phyloP scores from a whole-genome alignment of 2,329 filamentous ascomycete genomes.

The Didymella arachidicola region DNA sequence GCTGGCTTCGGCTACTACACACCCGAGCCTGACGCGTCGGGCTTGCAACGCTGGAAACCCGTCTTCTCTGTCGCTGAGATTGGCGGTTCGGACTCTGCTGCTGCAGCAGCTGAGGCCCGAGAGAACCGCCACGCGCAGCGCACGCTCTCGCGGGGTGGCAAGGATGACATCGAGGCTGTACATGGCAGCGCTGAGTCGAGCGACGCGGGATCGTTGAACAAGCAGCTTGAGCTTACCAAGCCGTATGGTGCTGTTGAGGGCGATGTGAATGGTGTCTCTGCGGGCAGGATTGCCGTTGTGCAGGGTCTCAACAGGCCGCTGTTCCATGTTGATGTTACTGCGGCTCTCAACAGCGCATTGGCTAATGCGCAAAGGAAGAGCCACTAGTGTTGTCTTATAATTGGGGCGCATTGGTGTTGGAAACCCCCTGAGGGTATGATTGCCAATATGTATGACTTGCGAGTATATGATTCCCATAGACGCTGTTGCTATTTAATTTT shows the following conservation, averaged over 20 bases:
- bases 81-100: slow-evolving; percentile 75
- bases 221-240: slow-evolving; percentile 42
- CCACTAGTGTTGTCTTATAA: slow-evolving; percentile 29
- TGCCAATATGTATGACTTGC: slow-evolving; percentile 13
- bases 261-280: slow-evolving; percentile 35
- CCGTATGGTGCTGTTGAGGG: slow-evolving; percentile 39
- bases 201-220: slow-evolving; percentile 43
- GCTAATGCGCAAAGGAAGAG: slow-evolving; percentile 68
- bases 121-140: slow-evolving; percentile 60
- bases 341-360: slow-evolving; percentile 87
- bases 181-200: slow-evolving; percentile 29
- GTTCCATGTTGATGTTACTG: slow-evolving; percentile 93
- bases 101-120: slow-evolving; percentile 72
- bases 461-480: slow-evolving; percentile 21
- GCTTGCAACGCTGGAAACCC: slow-evolving; percentile 80
- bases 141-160: slow-evolving; percentile 60
- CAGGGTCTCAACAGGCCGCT: slow-evolving; percentile 88
- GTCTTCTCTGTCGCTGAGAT: slow-evolving; percentile 95
- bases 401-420: slow-evolving; percentile 13
- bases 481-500: slow-evolving; percentile 7
- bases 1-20: slow-evolving; percentile 91
- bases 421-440: slow-evolving; percentile 3
- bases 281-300: slow-evolving; percentile 63
- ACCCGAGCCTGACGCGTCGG: slow-evolving; percentile 58
- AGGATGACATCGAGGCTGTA: slow-evolving; percentile 27